phyloP scores from a whole-genome alignment of 257 asterid species.

The Scutellaria galericulata region DNA sequence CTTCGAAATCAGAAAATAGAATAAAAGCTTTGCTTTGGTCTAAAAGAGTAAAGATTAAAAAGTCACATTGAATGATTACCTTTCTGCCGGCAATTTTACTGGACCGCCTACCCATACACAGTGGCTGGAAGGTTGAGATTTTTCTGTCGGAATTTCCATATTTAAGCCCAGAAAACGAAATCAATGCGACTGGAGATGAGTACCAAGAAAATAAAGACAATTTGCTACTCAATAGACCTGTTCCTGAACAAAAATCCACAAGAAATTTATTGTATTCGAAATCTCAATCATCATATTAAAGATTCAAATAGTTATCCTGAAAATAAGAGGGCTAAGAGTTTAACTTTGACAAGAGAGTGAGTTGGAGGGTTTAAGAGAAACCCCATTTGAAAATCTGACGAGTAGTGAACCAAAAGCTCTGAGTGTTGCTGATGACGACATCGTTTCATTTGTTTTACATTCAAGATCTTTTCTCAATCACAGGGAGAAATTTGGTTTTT shows the following conservation, averaged over 20 bases:
- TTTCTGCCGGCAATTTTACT: slow-evolving; percentile 93
- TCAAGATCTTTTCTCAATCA: background rate
- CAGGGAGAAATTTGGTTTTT: too few species aligned
- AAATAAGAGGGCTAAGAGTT: slow-evolving; percentile 26
- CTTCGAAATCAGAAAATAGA: background rate
- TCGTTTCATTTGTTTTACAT: slow-evolving; percentile 30
- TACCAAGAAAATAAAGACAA: slow-evolving; percentile 49
- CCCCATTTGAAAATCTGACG: slow-evolving; percentile 66
- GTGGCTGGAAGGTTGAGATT: slow-evolving; percentile 65
- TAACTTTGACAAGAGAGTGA: slow-evolving; percentile 47
- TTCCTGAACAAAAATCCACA: slow-evolving; percentile 46
- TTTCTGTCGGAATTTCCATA: slow-evolving; percentile 51
- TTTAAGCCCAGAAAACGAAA: slow-evolving; percentile 43
- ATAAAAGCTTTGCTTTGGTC: background rate
- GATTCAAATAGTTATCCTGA: background rate
- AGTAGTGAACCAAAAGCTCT: slow-evolving; percentile 63
- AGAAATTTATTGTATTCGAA: slow-evolving; percentile 7
- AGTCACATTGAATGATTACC: slow-evolving; percentile 42
- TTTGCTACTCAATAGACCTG: slow-evolving; percentile 39
- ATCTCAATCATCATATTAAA: background rate
- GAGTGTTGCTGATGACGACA: slow-evolving; percentile 54
- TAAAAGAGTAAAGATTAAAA: background rate
- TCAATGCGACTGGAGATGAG: slow-evolving; percentile 49
- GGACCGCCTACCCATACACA: slow-evolving; percentile 94
- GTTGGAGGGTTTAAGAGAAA: slow-evolving; percentile 56